Conservation (phyloP, 768 basidiomycete species). For the Amanita pallidorosea region DNA sequence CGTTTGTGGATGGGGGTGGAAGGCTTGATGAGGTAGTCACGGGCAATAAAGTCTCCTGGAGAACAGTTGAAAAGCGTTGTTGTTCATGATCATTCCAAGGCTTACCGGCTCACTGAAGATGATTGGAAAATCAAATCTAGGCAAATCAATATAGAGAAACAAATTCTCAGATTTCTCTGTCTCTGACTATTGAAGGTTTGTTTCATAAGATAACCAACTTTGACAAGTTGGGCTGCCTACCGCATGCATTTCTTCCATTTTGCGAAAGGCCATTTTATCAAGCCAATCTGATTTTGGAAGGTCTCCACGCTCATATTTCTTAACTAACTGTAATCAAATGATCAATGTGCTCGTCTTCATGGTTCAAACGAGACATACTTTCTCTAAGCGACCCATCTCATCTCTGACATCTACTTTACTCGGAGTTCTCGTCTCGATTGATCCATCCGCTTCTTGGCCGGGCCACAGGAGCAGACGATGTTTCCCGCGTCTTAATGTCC, state of each 20-base stretch:
- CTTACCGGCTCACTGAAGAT: conserved; percentile 85
- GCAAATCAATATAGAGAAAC: conserved; percentile 94
- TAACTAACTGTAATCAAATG: conserved; percentile 50
- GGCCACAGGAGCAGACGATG: conserved; percentile 83
- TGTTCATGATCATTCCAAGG: conserved; percentile 7
- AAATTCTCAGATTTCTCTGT: conserved; percentile 86
- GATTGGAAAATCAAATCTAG: conserved; percentile 94
- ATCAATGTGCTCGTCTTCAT: conserved; percentile 18
- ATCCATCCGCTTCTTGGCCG: conserved; percentile 78
- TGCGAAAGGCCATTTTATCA: conserved; percentile 85
- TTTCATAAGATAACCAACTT: background rate
- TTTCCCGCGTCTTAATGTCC: conserved; percentile 86
- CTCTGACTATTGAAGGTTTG: conserved; percentile 50
- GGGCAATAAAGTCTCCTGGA: conserved; percentile 12
- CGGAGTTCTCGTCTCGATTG: conserved; percentile 71
- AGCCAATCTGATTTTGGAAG: conserved; percentile 93
- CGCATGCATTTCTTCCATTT: conserved; percentile 91
- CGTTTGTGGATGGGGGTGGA: background rate
- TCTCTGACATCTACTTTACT: conserved; percentile 76
- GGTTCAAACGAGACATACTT: conserved; percentile 33
- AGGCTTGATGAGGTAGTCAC: conserved; percentile 3
- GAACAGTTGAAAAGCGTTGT: background rate
- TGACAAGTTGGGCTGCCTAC: conserved; percentile 30
- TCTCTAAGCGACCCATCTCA: conserved; percentile 93
- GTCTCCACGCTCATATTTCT: conserved; percentile 94